Percentiles rank a stretch among this genome's conserved stretches.
Evolutionary conservation across 306 rosid species (phyloP).

Genomic region (Inga laurina): DNA sequence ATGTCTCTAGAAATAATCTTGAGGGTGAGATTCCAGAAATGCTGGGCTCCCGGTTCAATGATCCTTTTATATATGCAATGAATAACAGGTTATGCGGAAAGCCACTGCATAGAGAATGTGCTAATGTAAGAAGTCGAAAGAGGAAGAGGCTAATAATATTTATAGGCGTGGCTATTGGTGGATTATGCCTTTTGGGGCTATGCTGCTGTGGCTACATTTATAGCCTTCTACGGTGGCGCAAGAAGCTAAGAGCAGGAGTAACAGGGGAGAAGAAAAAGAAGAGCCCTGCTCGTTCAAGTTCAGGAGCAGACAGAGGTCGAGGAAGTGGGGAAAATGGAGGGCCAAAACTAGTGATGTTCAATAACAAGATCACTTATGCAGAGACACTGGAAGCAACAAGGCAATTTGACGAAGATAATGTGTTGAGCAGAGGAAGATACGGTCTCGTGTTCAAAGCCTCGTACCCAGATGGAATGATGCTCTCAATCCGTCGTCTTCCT

Average conservation of each 20-base stretch:
- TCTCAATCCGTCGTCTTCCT: conserved; percentile 71
- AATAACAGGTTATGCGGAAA: conserved; percentile 66
- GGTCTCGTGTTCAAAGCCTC: conserved; percentile 81
- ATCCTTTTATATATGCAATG: conserved; percentile 50
- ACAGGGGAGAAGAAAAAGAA: conserved; percentile 76
- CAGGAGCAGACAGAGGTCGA: conserved; percentile 56
- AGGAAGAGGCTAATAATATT: conserved; percentile 58
- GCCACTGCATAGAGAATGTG: conserved; percentile 66
- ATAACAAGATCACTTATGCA: conserved; percentile 64
- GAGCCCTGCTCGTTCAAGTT: conserved; percentile 61
- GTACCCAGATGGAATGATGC: conserved; percentile 73
- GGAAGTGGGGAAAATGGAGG: conserved; percentile 84
- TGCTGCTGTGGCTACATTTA: conserved; percentile 74
- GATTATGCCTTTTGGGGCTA: conserved; percentile 54
- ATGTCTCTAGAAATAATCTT: conserved; percentile 64
- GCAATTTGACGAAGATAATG: conserved; percentile 84
- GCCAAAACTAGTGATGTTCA: conserved; percentile 78
- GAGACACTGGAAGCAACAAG: conserved; percentile 88
- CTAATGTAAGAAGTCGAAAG: conserved; percentile 47
- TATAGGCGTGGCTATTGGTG: conserved; percentile 57
- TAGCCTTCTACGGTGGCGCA: conserved; percentile 79
- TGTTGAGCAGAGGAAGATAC: conserved; percentile 70
- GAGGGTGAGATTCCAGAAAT: conserved; percentile 67
- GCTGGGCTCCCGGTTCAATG: conserved; percentile 52
- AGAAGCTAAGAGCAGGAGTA: conserved; percentile 66